phyloP scores from a whole-genome alignment of 2,329 filamentous ascomycete species.

The Xylogone sp. region DNA sequence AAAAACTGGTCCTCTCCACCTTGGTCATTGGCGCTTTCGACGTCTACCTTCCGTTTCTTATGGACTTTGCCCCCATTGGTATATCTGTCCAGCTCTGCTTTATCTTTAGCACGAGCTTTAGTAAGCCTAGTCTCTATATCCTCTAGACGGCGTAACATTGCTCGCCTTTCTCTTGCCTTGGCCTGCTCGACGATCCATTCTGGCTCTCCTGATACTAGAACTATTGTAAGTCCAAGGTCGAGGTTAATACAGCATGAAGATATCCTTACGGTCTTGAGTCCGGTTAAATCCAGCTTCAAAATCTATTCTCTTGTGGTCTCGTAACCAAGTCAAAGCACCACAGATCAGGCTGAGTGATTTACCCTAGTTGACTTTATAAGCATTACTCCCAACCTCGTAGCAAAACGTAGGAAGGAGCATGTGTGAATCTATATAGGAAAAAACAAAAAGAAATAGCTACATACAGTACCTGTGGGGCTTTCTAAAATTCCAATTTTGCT shows the following conservation, averaged over 20 bases:
- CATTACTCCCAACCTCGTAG: not conserved
- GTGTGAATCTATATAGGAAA: too few relatives aligned
- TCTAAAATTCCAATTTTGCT: conserved; percentile 69
- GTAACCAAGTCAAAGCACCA: conserved; percentile 67
- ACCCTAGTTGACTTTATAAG: conserved; percentile 36
- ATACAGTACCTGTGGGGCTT: conserved; percentile 60
- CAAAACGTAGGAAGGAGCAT: too few relatives aligned
- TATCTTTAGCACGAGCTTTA: conserved; percentile 54
- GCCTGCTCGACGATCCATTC: conserved; percentile 66
- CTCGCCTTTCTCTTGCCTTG: conserved; percentile 49
- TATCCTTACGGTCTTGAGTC: conserved; percentile 13
- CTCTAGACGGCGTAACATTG: conserved; percentile 50
- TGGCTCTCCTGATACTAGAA: conserved; percentile 53
- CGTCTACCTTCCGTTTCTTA: conserved; percentile 41
- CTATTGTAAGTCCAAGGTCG: conserved; percentile 6
- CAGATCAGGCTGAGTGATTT: conserved; percentile 74
- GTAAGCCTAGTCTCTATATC: conserved; percentile 57
- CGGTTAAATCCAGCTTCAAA: conserved; percentile 26
- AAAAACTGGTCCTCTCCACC: conserved; percentile 54
- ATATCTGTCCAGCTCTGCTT: conserved; percentile 44
- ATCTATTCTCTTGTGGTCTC: conserved; percentile 55
- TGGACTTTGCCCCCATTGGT: conserved; percentile 37
- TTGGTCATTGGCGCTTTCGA: conserved; percentile 9
- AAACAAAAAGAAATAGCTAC: conserved; percentile 1
- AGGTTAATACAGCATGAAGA: conserved; percentile 1